Base-by-base conservation (phyloP, 345 rosid genomes). In the Noccaea bulbosa region DNA sequence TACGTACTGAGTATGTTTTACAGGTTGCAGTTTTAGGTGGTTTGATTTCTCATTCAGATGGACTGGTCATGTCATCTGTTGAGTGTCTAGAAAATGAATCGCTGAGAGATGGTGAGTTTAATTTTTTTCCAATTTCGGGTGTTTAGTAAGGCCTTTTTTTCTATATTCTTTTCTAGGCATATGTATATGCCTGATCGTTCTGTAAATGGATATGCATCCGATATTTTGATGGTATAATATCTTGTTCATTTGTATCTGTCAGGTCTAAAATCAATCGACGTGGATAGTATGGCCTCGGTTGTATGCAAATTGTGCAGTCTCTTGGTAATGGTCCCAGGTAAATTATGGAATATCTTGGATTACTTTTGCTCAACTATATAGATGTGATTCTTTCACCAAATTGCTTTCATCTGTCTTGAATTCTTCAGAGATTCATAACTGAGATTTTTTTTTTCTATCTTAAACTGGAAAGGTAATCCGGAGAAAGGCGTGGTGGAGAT, bases 21-120 rank as follows among this genome's bases (percentile, higher is more conserved):
- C 71, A 93, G 98, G 91, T 90, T 76, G 93, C 97, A 5, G 59
- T 93, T 74, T 61, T 87, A 47, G 81, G 90, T 72, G 93, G 92
- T 67, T 83, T 93, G 57, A 75, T 88, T 77, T 81, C 97, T 70
- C 97, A 93, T 87, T 76, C 81, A 10, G 89, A 86, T 78, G 92
- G 86, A 59, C 82, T 93, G 58, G 56, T 91, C 67, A 79, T 72
- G 64, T 87, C 97, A 55, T 92, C 89, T 48, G 56, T 83, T 62
- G 69, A 77, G 74, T 84, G 83, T 81, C 71, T 90, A 73, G 83
- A 86, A 71, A 83, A 72, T 76, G 37, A 71, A 41, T 77, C 80
- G 34, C 57, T 64, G 41, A 33, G 67, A 54, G 84, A 86, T 74
- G 97, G 97, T 91, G 61, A 73, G 88, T 83, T 75, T 56, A 27